Base-by-base conservation (phyloP, 306 rosid genomes). In the Prunus fruticosa region DNA sequence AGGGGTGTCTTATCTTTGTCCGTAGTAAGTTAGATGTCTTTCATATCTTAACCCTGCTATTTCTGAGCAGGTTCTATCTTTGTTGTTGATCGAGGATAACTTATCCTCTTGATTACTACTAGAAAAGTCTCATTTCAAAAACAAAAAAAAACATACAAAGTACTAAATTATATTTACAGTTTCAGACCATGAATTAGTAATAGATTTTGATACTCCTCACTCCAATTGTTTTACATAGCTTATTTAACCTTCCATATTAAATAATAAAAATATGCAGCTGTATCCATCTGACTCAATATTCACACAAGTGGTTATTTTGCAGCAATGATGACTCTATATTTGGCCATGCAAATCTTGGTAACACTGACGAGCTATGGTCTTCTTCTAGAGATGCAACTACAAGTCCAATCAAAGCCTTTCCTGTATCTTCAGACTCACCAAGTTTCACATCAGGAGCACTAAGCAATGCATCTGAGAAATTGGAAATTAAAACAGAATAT, bases 261-360 rank as follows among this genome's bases (percentile, higher is more conserved):
- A 30, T 28, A 71, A 45, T 34, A 74, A 22, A 34, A 68, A 30
- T 69, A 60, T 45, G 47, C 82, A 64, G 53, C 64, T 68, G 84
- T 74, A 78, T 69, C 75, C 71, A 62, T 86, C 84, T 81, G 84
- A 88, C 85, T 84, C 78, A 79, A 70, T 86, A 85, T 84, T 83
- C 91, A 90, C 90, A 91, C 88, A 87, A 84, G 85, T 87, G 91
- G 84, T 87, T 86, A 80, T 89, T 88, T 87, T 92, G 87, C 93
- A 96, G 98, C 88, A 86, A 89, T 69, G 89, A 89, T 78, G 99
- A 89, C 84, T 80, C 90, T 69, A 65, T 92, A 56, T 96, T 88
- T 88, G 89, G 93, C 74, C 77, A 83, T 53, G 84, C 23, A 82
- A 88, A 74, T 84, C 85, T 91, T 74, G 91, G 85, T 80, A 86